A percentile compares a stretch with the other conserved stretches of the same genome.
Evolutionary conservation across 202 grass and related monocot genomes (phyloP).

Genomic region (Brachypodium distachyon): DNA sequence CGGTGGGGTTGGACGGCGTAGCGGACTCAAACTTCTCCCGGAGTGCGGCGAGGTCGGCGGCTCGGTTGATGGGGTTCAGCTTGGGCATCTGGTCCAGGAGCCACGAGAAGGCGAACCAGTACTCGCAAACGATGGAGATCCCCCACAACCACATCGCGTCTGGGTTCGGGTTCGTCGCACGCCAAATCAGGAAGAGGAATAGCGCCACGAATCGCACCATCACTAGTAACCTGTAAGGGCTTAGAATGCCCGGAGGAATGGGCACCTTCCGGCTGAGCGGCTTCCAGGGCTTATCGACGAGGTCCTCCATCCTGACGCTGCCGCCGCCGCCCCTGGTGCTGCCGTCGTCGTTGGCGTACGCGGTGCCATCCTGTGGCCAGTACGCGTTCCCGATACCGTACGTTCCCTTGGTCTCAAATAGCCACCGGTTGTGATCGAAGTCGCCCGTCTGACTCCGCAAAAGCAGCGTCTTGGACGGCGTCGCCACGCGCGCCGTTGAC

Average conservation of each 20-base stretch:
- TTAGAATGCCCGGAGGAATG: conserved; percentile 60
- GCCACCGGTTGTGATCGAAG: conserved; percentile 84
- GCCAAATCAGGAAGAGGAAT: conserved; percentile 62
- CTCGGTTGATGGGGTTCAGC: conserved; percentile 64
- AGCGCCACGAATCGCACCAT: conserved; percentile 52
- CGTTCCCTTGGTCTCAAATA: conserved; percentile 72
- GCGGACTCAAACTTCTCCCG: conserved; percentile 61
- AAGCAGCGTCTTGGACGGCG: conserved; percentile 61
- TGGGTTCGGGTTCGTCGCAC: conserved; percentile 50
- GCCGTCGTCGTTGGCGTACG: conserved; percentile 12
- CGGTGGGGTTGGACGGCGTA: conserved; percentile 44
- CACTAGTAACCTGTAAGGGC: conserved; percentile 50
- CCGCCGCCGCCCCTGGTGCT: not conserved
- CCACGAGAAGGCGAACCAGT: conserved; percentile 92
- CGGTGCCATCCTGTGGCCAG: conserved; percentile 37
- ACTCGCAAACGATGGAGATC: conserved; percentile 80
- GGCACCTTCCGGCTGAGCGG: conserved; percentile 64
- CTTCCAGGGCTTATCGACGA: conserved; percentile 59
- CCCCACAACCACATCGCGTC: conserved; percentile 72
- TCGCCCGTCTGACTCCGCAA: conserved; percentile 53
- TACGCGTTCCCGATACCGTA: conserved; percentile 75
- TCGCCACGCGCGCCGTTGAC: conserved; percentile 35
- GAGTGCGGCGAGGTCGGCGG: conserved; percentile 50
- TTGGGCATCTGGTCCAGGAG: conserved; percentile 67
- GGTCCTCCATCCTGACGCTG: conserved; percentile 41